phyloP scores from a whole-genome alignment of 345 rosid species.

The Gossypium sturtianum region DNA sequence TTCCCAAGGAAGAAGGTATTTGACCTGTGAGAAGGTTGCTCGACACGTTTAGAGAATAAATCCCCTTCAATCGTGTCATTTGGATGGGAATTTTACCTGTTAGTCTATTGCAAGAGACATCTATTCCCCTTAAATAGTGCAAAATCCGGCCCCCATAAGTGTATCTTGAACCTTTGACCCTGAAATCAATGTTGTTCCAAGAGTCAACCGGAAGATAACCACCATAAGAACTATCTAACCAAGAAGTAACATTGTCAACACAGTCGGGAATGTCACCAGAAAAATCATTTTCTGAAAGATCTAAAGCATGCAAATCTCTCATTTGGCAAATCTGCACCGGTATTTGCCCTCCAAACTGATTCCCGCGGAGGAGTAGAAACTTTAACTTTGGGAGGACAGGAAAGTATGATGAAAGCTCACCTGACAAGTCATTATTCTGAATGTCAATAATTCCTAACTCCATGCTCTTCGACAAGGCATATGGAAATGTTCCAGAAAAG shows the following conservation, averaged over 20 bases:
- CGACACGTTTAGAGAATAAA: background rate
- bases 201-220: background rate
- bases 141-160: accelerated
- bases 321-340: conserved; percentile 11
- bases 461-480: background rate
- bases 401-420: conserved; percentile 9
- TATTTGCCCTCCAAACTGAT: conserved; percentile 3
- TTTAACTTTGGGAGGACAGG: background rate
- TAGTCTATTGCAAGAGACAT: conserved; percentile 10
- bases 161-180: accelerated
- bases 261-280: conserved; percentile 17
- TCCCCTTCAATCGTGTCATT: background rate
- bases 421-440: conserved; percentile 6
- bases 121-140: background rate
- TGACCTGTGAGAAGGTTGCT: conserved; percentile 14
- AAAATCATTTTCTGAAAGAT: conserved; percentile 9
- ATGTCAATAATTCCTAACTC: background rate
- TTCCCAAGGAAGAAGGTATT: background rate
- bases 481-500: background rate
- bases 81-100: conserved; percentile 15
- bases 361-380: background rate
- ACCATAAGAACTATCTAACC: background rate
- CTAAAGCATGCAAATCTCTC: background rate
- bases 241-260: conserved; percentile 10
- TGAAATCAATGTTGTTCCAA: background rate